phyloP scores from a whole-genome alignment of 192 early-diverging fungal species.

The Thoreauomyces humboldtii region DNA sequence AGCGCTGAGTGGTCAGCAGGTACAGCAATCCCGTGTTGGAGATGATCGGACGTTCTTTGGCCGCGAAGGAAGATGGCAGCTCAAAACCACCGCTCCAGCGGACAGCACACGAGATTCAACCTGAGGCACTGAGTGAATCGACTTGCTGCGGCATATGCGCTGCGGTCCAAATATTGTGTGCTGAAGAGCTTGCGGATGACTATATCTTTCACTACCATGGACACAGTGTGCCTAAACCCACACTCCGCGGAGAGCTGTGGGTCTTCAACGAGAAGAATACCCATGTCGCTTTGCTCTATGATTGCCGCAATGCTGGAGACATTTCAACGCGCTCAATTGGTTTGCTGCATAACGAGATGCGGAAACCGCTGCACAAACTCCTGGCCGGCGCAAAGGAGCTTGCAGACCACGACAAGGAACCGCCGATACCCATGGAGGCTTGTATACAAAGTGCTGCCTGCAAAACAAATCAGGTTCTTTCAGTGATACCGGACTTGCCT shows the following conservation, averaged over 20 bases:
- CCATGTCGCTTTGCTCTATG: conserved; percentile 97
- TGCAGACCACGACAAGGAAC: neutral
- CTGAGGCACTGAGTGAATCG: too few species aligned
- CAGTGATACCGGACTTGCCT: conserved; percentile 89
- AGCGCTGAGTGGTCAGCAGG: too few species aligned
- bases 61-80: too few species aligned
- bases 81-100: too few species aligned
- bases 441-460: conserved; percentile 95
- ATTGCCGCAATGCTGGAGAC: conserved; percentile 90
- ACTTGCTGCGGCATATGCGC: too few species aligned
- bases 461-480: conserved; percentile 76
- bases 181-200: too few species aligned
- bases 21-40: too few species aligned
- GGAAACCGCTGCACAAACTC: conserved; percentile 46
- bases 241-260: conserved; percentile 94
- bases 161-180: too few species aligned
- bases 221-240: conserved; percentile 95
- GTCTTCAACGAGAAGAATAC: conserved; percentile 97
- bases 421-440: conserved; percentile 54
- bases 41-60: too few species aligned
- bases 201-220: conserved; percentile 99
- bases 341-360: conserved; percentile 83
- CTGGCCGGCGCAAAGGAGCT: neutral
- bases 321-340: conserved; percentile 85
- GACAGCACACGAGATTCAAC: too few species aligned